Conservation (phyloP, 176 grass and related monocot genomes). For the Cocos nucifera region DNA sequence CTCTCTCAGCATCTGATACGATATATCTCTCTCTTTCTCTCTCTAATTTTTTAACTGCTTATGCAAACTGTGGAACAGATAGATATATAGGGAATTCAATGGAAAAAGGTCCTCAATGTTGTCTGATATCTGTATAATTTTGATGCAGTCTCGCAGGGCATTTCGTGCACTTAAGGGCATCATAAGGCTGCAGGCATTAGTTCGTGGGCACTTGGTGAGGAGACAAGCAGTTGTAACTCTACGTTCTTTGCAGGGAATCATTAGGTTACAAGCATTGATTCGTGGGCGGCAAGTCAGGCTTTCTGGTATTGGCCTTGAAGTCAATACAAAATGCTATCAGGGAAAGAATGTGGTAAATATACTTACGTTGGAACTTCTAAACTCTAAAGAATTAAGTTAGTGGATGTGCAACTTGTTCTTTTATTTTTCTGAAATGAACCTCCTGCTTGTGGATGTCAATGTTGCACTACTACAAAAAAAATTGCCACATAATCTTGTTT, state of each 20-base stretch:
- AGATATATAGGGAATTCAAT: no score
- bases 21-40: no score
- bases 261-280: constrained; percentile 71
- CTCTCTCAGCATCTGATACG: no score
- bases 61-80: no score
- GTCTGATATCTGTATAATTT: background rate
- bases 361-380: background rate
- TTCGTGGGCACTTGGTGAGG: constrained; percentile 86
- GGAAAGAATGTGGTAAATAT: constrained; percentile 30
- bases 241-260: constrained; percentile 45
- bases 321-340: constrained; percentile 25
- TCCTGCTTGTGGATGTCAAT: no score
- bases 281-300: constrained; percentile 59
- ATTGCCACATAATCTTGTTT: no score
- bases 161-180: constrained; percentile 86
- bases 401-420: background rate
- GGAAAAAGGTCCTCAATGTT: no score
- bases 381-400: background rate
- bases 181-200: constrained; percentile 87
- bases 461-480: no score
- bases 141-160: constrained; percentile 68
- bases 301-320: constrained; percentile 17
- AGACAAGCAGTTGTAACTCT: constrained; percentile 78
- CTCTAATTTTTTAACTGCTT: no score
- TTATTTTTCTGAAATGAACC: background rate